Base-by-base conservation (phyloP, 306 rosid genomes). In the Acacia melanoxylon region DNA sequence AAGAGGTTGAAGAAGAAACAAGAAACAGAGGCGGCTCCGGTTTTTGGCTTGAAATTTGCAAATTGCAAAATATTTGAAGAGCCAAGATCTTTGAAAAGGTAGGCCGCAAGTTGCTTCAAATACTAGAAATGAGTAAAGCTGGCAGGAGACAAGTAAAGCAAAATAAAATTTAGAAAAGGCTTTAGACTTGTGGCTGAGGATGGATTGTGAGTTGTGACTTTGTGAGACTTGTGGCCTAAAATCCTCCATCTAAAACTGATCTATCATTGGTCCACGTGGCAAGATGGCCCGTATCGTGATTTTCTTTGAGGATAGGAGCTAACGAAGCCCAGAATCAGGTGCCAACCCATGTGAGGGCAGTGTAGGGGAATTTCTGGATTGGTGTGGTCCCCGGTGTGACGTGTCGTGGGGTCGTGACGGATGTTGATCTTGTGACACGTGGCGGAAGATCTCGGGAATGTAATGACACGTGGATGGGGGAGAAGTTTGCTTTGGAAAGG, bases 101-200 rank as follows among this genome's bases (percentile, higher is more conserved):
- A 19, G 37, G 63, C 63, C 20, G 48, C 52, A 69, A 82, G 51
- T 41, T 68, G 74, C 82, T 61, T 44, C 87, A 10, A 44, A 71
- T 24, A 13, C 58, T 33, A 41, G 10, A 19, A n/a, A n/a, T 9
- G 72, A 54, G 80, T 7, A 76, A 65, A 54, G 76, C 20, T 19
- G 31, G 44, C 4, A 13, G 37, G 0, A 33, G 68, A 82, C 85
- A 7, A 79, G 22, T 22, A 70, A 40, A 20, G 51, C 24, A 10
- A 19, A 54, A 14, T 33, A 80, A 8, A 66, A 78, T 15, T 13
- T 3, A 0, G 31, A 8, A 78, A 48, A 72, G 74, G 29, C n/a
- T 41, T 70, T 22, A 46, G 52, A 77, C 82, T 77, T 86, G 97
- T 90, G 97, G 93, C 91, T 88, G 87, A 90, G 81, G 74, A 83